Percentiles rank a stretch among this genome's conserved stretches.
These are phyloP conservation scores for Brassica carinata DNA, from an alignment of 345 rosid genomes.

Conservation along the genomic window DNA sequence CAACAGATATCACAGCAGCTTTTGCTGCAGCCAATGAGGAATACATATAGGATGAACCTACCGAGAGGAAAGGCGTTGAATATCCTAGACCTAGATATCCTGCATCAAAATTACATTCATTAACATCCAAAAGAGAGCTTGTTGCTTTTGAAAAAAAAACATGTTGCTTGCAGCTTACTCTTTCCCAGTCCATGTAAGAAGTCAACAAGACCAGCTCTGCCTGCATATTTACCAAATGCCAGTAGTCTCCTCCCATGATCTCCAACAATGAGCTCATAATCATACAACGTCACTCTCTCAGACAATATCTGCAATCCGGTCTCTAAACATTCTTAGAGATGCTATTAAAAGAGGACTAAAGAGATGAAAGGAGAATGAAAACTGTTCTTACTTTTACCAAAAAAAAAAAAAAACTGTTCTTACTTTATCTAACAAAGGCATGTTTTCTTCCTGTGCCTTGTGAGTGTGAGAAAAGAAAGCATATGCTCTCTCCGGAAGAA, in stretches of 20 bases:
- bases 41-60: slow-evolving; percentile 82
- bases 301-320: slow-evolving; percentile 55
- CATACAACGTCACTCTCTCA: slow-evolving; percentile 72
- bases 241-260: slow-evolving; percentile 73
- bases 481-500: slow-evolving; percentile 80
- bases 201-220: slow-evolving; percentile 90
- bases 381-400: slow-evolving; percentile 48
- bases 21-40: slow-evolving; percentile 86
- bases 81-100: slow-evolving; percentile 82
- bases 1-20: slow-evolving; percentile 79
- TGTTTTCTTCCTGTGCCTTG: slow-evolving; percentile 84
- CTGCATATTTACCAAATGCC: slow-evolving; percentile 91
- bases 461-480: slow-evolving; percentile 95
- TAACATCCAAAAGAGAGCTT: background rate
- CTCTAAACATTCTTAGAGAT: slow-evolving; percentile 6
- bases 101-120: slow-evolving; percentile 38
- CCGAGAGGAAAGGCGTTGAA: slow-evolving; percentile 77
- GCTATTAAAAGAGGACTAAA: background rate
- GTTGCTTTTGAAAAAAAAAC: background rate
- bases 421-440: slow-evolving; percentile 87
- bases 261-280: slow-evolving; percentile 81
- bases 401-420: background rate
- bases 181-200: slow-evolving; percentile 81
- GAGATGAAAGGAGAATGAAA: background rate
- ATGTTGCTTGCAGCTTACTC: slow-evolving; percentile 46